A percentile compares a stretch with the other conserved stretches of the same genome.
These are phyloP conservation scores for Physcia stellaris DNA, from an alignment of 495 filamentous ascomycete species.

Conservation along the genomic window DNA sequence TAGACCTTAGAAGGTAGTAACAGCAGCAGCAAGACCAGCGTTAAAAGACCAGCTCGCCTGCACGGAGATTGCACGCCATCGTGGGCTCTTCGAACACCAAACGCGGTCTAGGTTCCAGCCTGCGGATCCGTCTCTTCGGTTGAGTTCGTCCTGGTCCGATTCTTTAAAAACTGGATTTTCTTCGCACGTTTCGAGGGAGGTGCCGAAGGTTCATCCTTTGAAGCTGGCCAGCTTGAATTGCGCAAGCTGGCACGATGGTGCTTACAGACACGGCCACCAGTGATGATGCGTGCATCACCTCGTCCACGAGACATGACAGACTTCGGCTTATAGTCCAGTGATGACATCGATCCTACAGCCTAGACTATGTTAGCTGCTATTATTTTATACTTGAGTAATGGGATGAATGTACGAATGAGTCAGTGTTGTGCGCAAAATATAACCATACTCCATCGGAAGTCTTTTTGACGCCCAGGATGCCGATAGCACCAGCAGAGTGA, in stretches of 20 bases:
- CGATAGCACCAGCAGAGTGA: constrained; percentile 62
- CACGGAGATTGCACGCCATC: too few relatives aligned
- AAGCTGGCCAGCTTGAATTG: background rate
- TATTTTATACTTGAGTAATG: background rate
- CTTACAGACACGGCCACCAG: constrained; percentile 12
- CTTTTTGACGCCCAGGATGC: constrained; percentile 74
- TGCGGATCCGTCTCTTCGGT: too few relatives aligned
- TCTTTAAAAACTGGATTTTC: too few relatives aligned
- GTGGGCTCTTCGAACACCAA: too few relatives aligned
- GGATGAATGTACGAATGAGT: constrained; percentile 54
- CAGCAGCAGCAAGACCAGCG: too few relatives aligned
- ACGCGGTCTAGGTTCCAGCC: too few relatives aligned
- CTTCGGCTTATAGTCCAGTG: constrained; percentile 50
- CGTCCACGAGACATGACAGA: constrained; percentile 71
- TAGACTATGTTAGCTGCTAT: too few relatives aligned
- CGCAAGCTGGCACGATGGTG: constrained; percentile 7
- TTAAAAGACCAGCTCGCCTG: too few relatives aligned
- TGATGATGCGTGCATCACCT: constrained; percentile 16
- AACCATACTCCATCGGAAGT: constrained; percentile 53
- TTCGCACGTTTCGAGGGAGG: too few relatives aligned
- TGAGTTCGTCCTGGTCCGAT: too few relatives aligned
- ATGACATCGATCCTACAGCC: constrained; percentile 77
- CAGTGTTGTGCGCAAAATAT: constrained; percentile 86
- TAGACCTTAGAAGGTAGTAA: too few relatives aligned
- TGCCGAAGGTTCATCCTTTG: background rate